Evolutionary conservation across 2,329 filamentous ascomycete species (phyloP), one percentile per base, ranked within the genome.

Genomic region (Trichoderma sp.): DNA sequence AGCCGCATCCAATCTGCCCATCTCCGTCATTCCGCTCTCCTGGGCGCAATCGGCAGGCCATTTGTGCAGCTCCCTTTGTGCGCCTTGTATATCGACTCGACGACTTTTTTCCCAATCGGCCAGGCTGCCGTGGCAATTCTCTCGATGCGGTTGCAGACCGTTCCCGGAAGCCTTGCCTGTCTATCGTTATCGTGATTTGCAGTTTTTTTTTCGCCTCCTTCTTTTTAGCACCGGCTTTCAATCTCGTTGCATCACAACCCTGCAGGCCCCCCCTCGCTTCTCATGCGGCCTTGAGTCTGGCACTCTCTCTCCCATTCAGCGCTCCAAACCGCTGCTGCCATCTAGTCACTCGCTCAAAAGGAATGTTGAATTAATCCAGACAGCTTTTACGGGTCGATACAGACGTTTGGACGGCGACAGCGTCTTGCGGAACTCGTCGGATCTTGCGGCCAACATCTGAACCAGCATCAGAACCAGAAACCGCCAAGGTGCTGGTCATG

Each of bases 401-500:
- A 76, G 76, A 72, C 77, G 75, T 77, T 78, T 74, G 31, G 31
- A 67, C 75, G 66, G 33, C 69, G 41, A 64, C 29, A 60, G 21
- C 66, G 65, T 67, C 69, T 33, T 38, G 29, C 33, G 60, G 63
- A 60, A 35, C 38, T 53, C 45, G 69, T 59, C 69, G 69, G 59
- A 63, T 33, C 59, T n/a, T 63, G 31, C 53, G 21, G 11, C 50
- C n/a, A 33, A n/a, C 31, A 33, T 33, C 31, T 18, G 60, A 31
- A 35, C 29, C 18, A 14, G 14, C 29, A 35, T 21, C 60, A 14
- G 29, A 41, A 3, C 27, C 33, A 63, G 69, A 50, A 63, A 63
- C 59, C 38, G 69, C 69, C 41, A 24, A 16, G 60, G 41, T 73
- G 60, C 69, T 77, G 78, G 81, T 78, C 80, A 83, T 85, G 83